These are phyloP conservation scores for Primulina eburnea DNA, from an alignment of 257 asterid species.

Conservation along the genomic window DNA sequence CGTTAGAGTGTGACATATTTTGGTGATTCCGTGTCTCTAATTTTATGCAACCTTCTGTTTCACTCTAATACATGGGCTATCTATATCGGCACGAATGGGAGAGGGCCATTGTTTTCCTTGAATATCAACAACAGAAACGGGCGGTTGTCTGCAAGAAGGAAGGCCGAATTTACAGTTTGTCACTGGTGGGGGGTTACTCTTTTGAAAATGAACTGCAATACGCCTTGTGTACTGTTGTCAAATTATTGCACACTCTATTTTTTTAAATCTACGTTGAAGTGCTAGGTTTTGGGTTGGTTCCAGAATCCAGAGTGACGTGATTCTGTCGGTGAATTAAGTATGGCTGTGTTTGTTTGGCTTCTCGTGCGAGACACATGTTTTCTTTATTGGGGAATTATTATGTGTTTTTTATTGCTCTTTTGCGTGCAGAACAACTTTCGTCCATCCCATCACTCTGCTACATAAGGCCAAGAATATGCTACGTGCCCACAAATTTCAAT, in stretches of 20 bases:
- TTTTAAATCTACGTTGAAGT: no score
- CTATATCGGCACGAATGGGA: conserved; percentile 80
- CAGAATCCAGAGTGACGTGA: background rate
- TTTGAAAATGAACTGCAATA: background rate
- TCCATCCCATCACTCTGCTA: background rate
- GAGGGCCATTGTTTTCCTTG: conserved; percentile 92
- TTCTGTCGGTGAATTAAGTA: background rate
- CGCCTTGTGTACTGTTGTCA: background rate
- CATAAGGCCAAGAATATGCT: background rate
- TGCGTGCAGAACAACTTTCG: background rate
- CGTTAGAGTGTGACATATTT: background rate
- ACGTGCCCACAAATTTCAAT: background rate
- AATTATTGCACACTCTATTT: conserved; percentile 11
- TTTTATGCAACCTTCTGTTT: background rate
- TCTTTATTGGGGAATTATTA: background rate
- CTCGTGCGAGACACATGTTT: background rate
- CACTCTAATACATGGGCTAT: conserved; percentile 54
- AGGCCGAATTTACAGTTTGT: conserved; percentile 95
- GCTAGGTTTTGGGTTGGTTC: no score
- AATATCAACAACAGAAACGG: conserved; percentile 98
- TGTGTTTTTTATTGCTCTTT: background rate
- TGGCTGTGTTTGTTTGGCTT: background rate
- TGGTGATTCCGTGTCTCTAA: conserved; percentile 1
- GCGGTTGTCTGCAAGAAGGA: conserved; percentile 91
- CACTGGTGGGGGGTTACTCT: conserved; percentile 10